phyloP scores from a whole-genome alignment of 192 early-diverging fungal species.

The Funneliformis mosseae region DNA sequence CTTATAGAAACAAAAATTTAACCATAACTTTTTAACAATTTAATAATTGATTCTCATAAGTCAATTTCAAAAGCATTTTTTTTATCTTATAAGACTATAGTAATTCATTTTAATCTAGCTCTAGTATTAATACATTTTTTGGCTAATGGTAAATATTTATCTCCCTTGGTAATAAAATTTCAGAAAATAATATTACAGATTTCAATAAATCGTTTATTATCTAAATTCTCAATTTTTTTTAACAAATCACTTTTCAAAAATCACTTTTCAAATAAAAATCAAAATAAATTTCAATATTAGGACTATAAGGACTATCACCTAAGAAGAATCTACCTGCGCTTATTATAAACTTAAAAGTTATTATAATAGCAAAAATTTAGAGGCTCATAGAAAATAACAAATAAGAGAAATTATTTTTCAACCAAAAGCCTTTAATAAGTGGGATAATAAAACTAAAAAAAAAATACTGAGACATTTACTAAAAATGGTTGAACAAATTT shows the following conservation, averaged over 20 bases:
- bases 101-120: constrained; percentile 61
- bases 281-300: constrained; percentile 68
- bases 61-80: constrained; percentile 60
- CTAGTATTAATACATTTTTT: constrained; percentile 64
- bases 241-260: constrained; percentile 13
- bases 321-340: no score
- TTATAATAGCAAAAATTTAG: no score
- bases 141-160: constrained; percentile 50
- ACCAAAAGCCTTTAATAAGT: no score
- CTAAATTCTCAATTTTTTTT: constrained; percentile 41
- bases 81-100: constrained; percentile 53
- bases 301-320: constrained; percentile 67
- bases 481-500: no score
- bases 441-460: no score
- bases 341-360: no score
- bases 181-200: constrained; percentile 71
- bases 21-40: constrained; percentile 4
- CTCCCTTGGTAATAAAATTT: constrained; percentile 51
- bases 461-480: no score
- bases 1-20: no score
- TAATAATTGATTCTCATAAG: constrained; percentile 48
- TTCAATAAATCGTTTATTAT: constrained; percentile 56
- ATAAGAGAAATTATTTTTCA: no score
- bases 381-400: no score
- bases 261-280: constrained; percentile 47